Percentiles rank a stretch among this genome's conserved stretches.
Evolutionary conservation across 148 eudicot species (phyloP).

Genomic region (Camellia sinensis): DNA sequence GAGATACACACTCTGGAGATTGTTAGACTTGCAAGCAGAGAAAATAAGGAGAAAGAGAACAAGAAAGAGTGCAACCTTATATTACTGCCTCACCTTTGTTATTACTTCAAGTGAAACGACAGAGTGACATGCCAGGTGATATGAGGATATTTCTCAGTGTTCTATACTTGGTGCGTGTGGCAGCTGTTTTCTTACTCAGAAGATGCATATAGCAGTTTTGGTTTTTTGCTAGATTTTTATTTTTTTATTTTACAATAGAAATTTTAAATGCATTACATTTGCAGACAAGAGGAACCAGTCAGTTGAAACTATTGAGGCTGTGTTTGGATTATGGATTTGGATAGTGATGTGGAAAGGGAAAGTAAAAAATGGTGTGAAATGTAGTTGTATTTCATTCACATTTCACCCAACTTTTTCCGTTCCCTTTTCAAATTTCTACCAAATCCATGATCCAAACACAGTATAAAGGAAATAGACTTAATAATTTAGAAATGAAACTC

Average conservation of each 20-base stretch:
- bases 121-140: neutral
- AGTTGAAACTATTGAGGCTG: neutral
- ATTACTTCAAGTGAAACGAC: too few relatives aligned
- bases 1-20: neutral
- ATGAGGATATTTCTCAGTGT: neutral
- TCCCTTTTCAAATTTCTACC: too few relatives aligned
- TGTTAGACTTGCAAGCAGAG: neutral
- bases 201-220: neutral
- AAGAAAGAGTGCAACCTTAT: too few relatives aligned
- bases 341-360: neutral
- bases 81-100: too few relatives aligned
- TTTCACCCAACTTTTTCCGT: too few relatives aligned
- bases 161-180: neutral
- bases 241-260: neutral
- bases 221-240: neutral
- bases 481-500: neutral
- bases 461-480: too few relatives aligned
- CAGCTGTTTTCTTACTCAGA: neutral
- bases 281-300: neutral
- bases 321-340: too few relatives aligned
- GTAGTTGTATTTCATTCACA: too few relatives aligned
- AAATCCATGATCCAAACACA: too few relatives aligned
- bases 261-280: neutral
- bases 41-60: neutral
- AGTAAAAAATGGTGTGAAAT: neutral